Conservation (phyloP, 352 stramenopile species). For the Thalassiosira hispida region DNA sequence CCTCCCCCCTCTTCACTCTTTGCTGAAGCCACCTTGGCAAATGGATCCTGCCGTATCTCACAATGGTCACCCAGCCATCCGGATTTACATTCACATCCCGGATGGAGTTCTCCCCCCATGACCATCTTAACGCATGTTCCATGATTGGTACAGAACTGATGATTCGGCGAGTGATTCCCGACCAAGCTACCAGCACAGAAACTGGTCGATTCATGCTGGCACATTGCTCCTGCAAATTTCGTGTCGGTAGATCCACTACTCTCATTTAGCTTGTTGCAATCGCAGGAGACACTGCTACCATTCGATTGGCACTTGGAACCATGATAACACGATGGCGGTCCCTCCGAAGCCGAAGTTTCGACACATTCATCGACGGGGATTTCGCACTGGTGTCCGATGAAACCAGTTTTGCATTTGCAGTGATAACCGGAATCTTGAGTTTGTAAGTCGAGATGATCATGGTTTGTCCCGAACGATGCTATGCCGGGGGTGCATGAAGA, state of each 20-base stretch:
- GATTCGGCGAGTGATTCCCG: constrained; percentile 17
- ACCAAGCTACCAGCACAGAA: constrained; percentile 30
- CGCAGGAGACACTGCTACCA: constrained; percentile 16
- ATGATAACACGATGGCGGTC: constrained; percentile 40
- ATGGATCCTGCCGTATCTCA: constrained; percentile 24
- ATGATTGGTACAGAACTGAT: constrained; percentile 53
- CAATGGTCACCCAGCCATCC: constrained; percentile 38
- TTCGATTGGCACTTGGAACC: constrained; percentile 20
- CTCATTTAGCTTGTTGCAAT: constrained; percentile 32
- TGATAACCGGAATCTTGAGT: constrained; percentile 45
- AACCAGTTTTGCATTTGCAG: constrained; percentile 43
- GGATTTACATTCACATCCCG: constrained; percentile 36
- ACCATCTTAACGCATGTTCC: constrained; percentile 35
- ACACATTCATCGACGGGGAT: constrained; percentile 30
- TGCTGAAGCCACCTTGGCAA: constrained; percentile 1
- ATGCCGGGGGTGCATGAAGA: constrained; percentile 29
- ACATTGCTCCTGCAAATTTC: constrained; percentile 37
- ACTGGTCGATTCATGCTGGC: constrained; percentile 34
- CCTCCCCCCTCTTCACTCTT: not conserved
- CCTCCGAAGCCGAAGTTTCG: not conserved
- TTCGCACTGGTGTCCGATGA: constrained; percentile 50
- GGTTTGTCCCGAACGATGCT: constrained; percentile 8
- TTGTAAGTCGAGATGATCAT: constrained; percentile 34
- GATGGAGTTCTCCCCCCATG: constrained; percentile 18
- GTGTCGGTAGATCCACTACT: not conserved